These are phyloP conservation scores for Trametes punicea DNA, from an alignment of 768 basidiomycete genomes.

Conservation along the genomic window DNA sequence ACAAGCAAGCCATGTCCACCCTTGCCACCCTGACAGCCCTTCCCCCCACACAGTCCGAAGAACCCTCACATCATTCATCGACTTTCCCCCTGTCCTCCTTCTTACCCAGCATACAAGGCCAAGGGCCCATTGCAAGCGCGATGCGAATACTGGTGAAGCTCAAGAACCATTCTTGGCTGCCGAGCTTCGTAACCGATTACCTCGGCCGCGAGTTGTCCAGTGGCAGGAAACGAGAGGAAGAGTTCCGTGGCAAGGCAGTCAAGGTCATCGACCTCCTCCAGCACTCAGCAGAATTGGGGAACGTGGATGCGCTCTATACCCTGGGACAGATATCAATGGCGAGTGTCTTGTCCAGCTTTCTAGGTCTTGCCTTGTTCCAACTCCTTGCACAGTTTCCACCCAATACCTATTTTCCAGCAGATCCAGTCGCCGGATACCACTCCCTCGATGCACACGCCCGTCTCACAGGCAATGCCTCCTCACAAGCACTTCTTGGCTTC, in stretches of 20 bases:
- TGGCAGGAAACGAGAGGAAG: conserved; percentile 59
- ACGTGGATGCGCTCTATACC: conserved; percentile 67
- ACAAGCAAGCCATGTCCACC: conserved; percentile 70
- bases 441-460: conserved; percentile 62
- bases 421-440: conserved; percentile 62
- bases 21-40: conserved; percentile 62
- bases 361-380: neutral
- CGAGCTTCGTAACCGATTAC: conserved; percentile 41
- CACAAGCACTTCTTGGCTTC: conserved; percentile 84
- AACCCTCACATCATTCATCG: conserved; percentile 45
- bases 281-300: conserved; percentile 77
- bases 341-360: conserved; percentile 24
- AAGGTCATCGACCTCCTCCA: conserved; percentile 80
- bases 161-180: conserved; percentile 54
- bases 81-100: conserved; percentile 61
- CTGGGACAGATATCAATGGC: conserved; percentile 69
- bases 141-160: conserved; percentile 67
- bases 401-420: conserved; percentile 56
- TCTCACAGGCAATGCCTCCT: conserved; percentile 76
- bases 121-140: conserved; percentile 69
- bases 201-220: conserved; percentile 36
- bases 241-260: conserved; percentile 65
- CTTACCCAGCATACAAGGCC: conserved; percentile 70
- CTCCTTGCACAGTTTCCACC: conserved; percentile 59
- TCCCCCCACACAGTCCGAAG: conserved; percentile 53